Conservation (phyloP, 2,329 filamentous ascomycete genomes). For the Periconia sp. region DNA sequence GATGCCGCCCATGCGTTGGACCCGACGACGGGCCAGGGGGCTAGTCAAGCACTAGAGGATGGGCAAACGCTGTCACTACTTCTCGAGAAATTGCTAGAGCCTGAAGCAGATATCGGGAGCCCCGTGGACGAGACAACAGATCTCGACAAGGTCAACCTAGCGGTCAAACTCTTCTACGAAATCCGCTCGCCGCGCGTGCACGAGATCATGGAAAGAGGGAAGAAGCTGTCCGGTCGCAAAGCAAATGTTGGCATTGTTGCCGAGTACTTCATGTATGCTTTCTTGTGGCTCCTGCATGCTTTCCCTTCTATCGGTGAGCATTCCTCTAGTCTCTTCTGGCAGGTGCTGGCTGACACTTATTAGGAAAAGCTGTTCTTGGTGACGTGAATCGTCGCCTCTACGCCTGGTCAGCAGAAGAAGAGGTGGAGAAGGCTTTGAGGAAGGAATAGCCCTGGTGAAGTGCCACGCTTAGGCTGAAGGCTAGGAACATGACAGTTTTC, state of each 20-base stretch:
- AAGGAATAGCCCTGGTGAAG: not conserved
- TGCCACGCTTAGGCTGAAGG: no score
- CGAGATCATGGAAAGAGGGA: constrained; percentile 23
- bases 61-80: constrained; percentile 38
- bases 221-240: constrained; percentile 24
- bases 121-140: not conserved
- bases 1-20: constrained; percentile 65
- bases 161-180: constrained; percentile 22
- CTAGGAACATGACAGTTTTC: no score
- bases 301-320: constrained; percentile 24
- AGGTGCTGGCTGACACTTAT: not conserved
- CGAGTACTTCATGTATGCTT: constrained; percentile 28
- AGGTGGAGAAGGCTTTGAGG: constrained; percentile 14
- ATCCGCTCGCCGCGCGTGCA: constrained; percentile 25
- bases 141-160: constrained; percentile 12
- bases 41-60: constrained; percentile 64
- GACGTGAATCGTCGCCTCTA: constrained; percentile 20
- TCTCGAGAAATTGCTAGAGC: not conserved
- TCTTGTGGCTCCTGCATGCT: constrained; percentile 25
- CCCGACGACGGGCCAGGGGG: constrained; percentile 61
- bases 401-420: constrained; percentile 16
- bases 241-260: constrained; percentile 19
- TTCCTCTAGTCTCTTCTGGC: not conserved
- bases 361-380: constrained; percentile 17
- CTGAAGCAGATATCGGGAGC: not conserved